Percentiles rank a stretch among this genome's conserved stretches.
Evolutionary conservation across 768 basidiomycete genomes (phyloP).

Genomic region (Tremella yokohamensis): DNA sequence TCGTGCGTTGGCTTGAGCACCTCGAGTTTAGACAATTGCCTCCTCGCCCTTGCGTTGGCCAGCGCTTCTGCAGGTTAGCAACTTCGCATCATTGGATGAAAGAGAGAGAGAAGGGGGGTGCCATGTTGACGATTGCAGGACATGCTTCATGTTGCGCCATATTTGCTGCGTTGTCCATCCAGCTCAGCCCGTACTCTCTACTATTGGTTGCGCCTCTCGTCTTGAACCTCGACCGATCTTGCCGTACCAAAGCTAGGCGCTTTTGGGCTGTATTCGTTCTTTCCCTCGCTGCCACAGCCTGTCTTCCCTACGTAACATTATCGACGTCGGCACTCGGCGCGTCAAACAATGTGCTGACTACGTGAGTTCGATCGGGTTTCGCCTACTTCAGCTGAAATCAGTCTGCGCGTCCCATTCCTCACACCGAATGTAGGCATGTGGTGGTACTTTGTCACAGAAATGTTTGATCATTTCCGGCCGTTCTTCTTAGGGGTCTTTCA

Average conservation of each 20-base stretch:
- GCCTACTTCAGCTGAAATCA: slow-evolving; percentile 44
- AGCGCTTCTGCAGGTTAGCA: slow-evolving; percentile 65
- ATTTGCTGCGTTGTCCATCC: too few relatives aligned
- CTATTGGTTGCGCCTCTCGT: too few relatives aligned
- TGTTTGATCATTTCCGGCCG: slow-evolving; percentile 95
- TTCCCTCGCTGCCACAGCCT: not conserved
- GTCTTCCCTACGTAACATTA: not conserved
- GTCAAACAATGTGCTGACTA: not conserved
- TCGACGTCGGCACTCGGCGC: not conserved
- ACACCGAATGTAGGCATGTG: slow-evolving; percentile 91
- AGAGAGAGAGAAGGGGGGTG: too few relatives aligned
- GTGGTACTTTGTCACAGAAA: slow-evolving; percentile 99
- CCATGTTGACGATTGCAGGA: too few relatives aligned
- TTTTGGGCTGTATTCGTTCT: not conserved
- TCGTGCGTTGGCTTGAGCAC: slow-evolving; percentile 78
- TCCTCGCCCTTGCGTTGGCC: slow-evolving; percentile 65
- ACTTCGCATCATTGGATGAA: too few relatives aligned
- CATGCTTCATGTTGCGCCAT: too few relatives aligned
- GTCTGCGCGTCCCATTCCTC: slow-evolving; percentile 77
- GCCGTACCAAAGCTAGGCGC: too few relatives aligned
- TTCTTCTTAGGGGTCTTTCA: slow-evolving; percentile 95
- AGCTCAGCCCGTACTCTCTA: too few relatives aligned
- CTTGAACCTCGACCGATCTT: too few relatives aligned
- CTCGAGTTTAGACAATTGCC: slow-evolving; percentile 73
- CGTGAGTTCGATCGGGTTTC: not conserved